Evolutionary conservation across 306 rosid species (phyloP).

Genomic region (Ormosia semicastrata): DNA sequence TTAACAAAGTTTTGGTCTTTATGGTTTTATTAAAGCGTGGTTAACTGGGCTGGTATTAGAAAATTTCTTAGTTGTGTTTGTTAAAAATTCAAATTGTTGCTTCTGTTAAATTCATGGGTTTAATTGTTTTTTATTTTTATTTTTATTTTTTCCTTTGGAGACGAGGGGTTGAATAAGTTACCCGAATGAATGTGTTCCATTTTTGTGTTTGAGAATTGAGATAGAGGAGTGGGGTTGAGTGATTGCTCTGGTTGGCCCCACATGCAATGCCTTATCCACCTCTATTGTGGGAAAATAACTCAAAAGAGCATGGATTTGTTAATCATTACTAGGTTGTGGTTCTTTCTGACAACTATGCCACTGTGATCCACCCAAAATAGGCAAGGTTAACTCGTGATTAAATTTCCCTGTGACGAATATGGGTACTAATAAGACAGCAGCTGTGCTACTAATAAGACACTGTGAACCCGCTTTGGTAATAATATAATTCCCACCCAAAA

Average conservation of each 20-base stretch:
- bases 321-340: neutral
- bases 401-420: neutral
- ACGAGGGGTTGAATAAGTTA: neutral
- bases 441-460: neutral
- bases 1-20: neutral
- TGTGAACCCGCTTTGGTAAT: neutral
- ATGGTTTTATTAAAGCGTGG: neutral
- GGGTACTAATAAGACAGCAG: neutral
- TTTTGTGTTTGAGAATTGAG: neutral
- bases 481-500: neutral
- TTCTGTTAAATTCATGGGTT: neutral
- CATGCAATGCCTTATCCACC: constrained; percentile 12
- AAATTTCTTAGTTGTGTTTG: neutral
- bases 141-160: neutral
- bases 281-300: neutral
- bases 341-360: neutral
- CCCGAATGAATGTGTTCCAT: neutral
- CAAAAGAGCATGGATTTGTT: constrained; percentile 3
- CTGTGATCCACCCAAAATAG: neutral
- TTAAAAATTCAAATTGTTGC: neutral
- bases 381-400: neutral
- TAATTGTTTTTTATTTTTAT: neutral
- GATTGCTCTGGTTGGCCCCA: neutral
- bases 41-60: neutral
- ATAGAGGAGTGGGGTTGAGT: neutral